phyloP scores from a whole-genome alignment of 73 alveolate genomes.

The Diophrys sp. region DNA sequence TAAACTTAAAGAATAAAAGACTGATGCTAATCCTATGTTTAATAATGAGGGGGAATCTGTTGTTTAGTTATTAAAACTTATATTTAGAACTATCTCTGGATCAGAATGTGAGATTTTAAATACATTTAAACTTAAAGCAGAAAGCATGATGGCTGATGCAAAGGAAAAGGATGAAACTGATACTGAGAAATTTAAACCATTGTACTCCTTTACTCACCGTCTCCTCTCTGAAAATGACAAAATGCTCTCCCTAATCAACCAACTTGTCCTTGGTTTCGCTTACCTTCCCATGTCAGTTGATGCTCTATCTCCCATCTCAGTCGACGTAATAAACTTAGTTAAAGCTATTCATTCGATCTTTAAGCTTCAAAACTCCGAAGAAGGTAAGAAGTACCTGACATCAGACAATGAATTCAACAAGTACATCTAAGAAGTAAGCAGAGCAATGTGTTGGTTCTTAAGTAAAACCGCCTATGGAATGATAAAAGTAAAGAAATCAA shows the following conservation, averaged over 20 bases:
- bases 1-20: neutral
- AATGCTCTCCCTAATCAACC: conserved; percentile 8
- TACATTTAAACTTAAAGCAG: neutral
- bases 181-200: neutral
- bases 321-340: neutral
- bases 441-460: conserved; percentile 45
- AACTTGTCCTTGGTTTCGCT: neutral
- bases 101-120: neutral
- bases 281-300: neutral
- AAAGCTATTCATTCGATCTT: neutral
- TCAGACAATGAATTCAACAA: neutral
- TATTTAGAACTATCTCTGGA: neutral
- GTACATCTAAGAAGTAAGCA: neutral
- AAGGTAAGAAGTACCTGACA: neutral
- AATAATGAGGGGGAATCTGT: no score
- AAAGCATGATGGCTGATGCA: neutral
- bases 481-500: conserved; percentile 44
- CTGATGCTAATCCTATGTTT: no score
- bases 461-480: conserved; percentile 47
- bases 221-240: neutral
- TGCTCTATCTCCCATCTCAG: conserved; percentile 5
- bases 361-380: neutral
- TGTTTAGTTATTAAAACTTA: no score
- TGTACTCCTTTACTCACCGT: neutral
- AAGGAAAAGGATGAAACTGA: conserved; percentile 10